Percentiles rank a stretch among this genome's conserved stretches.
Conservation (phyloP, 495 filamentous ascomycete genomes). For the Penicillium coprophilum region DNA sequence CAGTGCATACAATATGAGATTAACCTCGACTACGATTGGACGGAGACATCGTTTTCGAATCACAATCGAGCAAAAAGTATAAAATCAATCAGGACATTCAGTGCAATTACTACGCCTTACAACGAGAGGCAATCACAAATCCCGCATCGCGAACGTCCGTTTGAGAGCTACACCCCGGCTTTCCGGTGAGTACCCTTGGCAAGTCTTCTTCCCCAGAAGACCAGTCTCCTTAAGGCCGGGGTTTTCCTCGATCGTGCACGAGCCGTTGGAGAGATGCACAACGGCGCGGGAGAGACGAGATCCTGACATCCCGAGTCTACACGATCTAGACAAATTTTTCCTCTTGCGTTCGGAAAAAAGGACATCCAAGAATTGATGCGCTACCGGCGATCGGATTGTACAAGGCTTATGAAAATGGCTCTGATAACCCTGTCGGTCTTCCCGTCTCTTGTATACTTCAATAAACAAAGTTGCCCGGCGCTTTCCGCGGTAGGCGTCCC, state of each 20-base stretch:
- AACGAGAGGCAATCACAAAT: neutral
- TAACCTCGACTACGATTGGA: conserved; percentile 8
- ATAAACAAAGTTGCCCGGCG: conserved; percentile 20
- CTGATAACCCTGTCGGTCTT: neutral
- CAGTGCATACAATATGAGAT: neutral
- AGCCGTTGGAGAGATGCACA: conserved; percentile 2
- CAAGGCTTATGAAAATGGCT: neutral
- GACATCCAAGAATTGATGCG: too few species aligned
- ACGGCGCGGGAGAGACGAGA: neutral
- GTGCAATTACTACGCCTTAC: too few species aligned
- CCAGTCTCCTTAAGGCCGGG: conserved; percentile 8
- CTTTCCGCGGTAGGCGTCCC: conserved; percentile 27
- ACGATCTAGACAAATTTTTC: conserved; percentile 7
- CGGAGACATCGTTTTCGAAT: neutral
- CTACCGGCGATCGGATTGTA: neutral
- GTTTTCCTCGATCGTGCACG: conserved; percentile 12
- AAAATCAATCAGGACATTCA: neutral
- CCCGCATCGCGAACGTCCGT: neutral
- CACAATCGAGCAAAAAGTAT: neutral
- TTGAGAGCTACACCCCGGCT: conserved; percentile 4
- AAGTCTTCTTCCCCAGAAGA: conserved; percentile 1
- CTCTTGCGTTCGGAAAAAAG: too few species aligned
- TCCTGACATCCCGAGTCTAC: neutral
- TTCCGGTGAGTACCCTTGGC: conserved; percentile 11
- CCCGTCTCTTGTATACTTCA: conserved; percentile 14